Base-by-base conservation (phyloP, 208 protist genomes). In the Leishmania gerbilli region DNA sequence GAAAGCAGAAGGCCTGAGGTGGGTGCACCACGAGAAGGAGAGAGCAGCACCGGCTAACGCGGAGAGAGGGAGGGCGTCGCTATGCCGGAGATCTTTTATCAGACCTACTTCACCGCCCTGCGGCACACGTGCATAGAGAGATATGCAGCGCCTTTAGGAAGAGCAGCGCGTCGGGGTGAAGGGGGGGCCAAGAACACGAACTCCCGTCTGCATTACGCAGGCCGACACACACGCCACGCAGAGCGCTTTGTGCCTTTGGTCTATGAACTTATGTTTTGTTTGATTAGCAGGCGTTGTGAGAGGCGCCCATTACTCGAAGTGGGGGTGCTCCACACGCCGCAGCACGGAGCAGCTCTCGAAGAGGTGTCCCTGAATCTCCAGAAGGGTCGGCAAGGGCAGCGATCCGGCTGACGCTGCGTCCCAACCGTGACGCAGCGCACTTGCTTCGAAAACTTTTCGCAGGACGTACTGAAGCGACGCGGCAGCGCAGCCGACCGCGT, bases 391-490 rank as follows among this genome's bases (percentile, higher is more conserved):
- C 77, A 85, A 58, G 2, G 82, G 55, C 53, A 81, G 53, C 31
- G 6, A 21, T 0, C 37, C 71, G 45, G 51, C 45, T 13, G 62
- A 45, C 19, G 71, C 72, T 7, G 31, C 24, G 8, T 51, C n/a
- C 77, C 82, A 81, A 27, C 77, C 77, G 34, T 42, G n/a, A 27
- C 74, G 60, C 40, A 47, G 37, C 60, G 89, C 53, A 17, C 74
- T 42, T 8, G 51, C 42, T 83, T 97, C 94, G 9, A 97, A 79
- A 0, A 97, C 58, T 31, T 89, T 88, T 13, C 92, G 88, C 60
- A 97, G 83, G 37, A 93, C 78, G 40, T 86, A 89, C 60, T 88
- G 85, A 0, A 97, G 79, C 0, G 88, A 77, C 6, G 89, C 91
- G 4, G 94, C 79, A 15, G 90, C 71, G 67, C 90, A 91, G 40